phyloP scores from a whole-genome alignment of 2,329 filamentous ascomycete species.

The Neofusicoccum kwambonambiense region DNA sequence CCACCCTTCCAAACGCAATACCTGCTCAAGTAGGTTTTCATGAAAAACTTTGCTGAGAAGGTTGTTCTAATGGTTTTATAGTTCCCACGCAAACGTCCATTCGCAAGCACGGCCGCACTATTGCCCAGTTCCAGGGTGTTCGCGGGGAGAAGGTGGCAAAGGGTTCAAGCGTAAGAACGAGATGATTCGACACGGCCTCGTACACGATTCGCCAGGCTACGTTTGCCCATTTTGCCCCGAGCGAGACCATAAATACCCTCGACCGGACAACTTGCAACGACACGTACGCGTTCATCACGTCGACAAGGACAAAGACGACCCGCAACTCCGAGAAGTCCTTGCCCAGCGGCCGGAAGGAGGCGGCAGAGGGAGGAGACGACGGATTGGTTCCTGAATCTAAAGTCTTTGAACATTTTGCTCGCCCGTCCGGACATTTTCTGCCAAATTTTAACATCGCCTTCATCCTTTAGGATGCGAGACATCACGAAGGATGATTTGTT shows the following conservation, averaged over 20 bases:
- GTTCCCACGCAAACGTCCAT: conserved; percentile 71
- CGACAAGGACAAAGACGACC: conserved; percentile 87
- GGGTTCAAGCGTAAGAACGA: conserved; percentile 70
- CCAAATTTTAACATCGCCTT: not conserved
- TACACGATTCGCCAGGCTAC: conserved; percentile 92
- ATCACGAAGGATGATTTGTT: not conserved
- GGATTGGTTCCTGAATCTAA: conserved; percentile 44
- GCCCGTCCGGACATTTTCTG: conserved; percentile 1
- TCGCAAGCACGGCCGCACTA: conserved; percentile 63
- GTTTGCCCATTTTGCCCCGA: conserved; percentile 95
- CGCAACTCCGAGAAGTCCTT: conserved; percentile 75
- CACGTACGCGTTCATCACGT: conserved; percentile 91
- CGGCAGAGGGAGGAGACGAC: conserved; percentile 73
- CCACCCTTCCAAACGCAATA: conserved; percentile 74
- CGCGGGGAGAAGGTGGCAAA: conserved; percentile 60
- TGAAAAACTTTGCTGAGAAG: not conserved
- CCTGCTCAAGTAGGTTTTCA: conserved; percentile 63
- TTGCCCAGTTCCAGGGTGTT: conserved; percentile 58
- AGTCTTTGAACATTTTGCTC: not conserved
- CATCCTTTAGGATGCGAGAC: not conserved
- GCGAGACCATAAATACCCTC: conserved; percentile 88
- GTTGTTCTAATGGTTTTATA: conserved; percentile 23
- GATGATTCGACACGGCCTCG: conserved; percentile 76
- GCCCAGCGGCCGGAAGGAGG: conserved; percentile 82
- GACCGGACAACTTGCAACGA: conserved; percentile 92